Evolutionary conservation across 2,329 filamentous ascomycete genomes (phyloP).

Genomic region (Calycina herbarum): DNA sequence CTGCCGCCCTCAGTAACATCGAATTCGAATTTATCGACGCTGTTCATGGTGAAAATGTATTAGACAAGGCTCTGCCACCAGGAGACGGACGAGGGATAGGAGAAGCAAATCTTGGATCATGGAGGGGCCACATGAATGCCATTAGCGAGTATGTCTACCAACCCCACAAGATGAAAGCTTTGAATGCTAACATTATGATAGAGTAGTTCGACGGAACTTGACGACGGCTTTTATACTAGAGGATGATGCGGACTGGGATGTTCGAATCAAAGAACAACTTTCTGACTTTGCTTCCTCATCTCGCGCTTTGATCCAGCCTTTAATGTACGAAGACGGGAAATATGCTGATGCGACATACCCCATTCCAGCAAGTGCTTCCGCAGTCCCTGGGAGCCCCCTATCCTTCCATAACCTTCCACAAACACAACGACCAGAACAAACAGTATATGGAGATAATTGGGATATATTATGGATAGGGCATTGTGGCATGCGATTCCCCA

Average conservation of each 20-base stretch:
- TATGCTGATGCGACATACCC: slow-evolving; percentile 15
- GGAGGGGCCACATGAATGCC: slow-evolving; percentile 43
- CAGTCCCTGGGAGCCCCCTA: neutral
- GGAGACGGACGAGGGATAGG: slow-evolving; percentile 22
- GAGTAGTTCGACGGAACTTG: slow-evolving; percentile 40
- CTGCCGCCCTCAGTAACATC: slow-evolving; percentile 43
- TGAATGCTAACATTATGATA: neutral
- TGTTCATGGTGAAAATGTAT: slow-evolving; percentile 41
- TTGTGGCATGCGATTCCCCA: no score
- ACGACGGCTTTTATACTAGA: slow-evolving; percentile 43
- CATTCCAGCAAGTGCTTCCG: neutral
- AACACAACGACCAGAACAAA: neutral
- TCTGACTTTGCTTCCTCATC: slow-evolving; percentile 28
- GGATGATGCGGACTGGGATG: slow-evolving; percentile 47
- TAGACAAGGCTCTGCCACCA: slow-evolving; percentile 43
- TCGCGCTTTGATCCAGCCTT: slow-evolving; percentile 14
- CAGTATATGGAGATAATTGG: no score
- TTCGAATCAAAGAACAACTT: slow-evolving; percentile 38
- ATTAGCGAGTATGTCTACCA: slow-evolving; percentile 29
- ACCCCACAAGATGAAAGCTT: neutral
- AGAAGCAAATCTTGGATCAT: slow-evolving; percentile 42
- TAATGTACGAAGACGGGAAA: neutral
- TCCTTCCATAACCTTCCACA: slow-evolving; percentile 7
- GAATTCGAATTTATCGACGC: slow-evolving; percentile 46
- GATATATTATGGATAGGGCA: no score